A percentile compares a stretch with the other conserved stretches of the same genome.
phyloP scores from a whole-genome alignment of 768 basidiomycete species.

The Termitomyces sp. region DNA sequence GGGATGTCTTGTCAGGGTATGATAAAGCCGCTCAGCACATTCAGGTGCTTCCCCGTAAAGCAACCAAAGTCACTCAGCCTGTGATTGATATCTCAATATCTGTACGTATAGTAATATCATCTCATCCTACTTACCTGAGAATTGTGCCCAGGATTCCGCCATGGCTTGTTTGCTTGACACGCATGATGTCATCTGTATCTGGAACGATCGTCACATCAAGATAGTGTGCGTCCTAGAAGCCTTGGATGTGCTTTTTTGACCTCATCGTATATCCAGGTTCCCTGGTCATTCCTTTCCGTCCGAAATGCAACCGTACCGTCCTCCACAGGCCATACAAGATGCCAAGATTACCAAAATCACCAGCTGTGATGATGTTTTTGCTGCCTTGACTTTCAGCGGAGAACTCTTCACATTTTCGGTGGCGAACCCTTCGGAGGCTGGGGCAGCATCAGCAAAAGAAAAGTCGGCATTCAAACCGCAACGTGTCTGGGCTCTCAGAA shows the following conservation, averaged over 20 bases:
- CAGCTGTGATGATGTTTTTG: slow-evolving; percentile 74
- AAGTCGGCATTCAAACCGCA: slow-evolving; percentile 64
- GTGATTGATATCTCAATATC: slow-evolving; percentile 72
- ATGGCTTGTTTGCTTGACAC: slow-evolving; percentile 78
- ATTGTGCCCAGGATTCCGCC: slow-evolving; percentile 57
- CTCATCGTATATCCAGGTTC: slow-evolving; percentile 41
- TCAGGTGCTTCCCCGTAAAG: slow-evolving; percentile 74
- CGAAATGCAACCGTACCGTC: slow-evolving; percentile 73
- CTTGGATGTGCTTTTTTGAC: neutral
- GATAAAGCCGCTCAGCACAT: slow-evolving; percentile 68
- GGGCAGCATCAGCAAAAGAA: slow-evolving; percentile 23
- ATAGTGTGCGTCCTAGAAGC: slow-evolving; percentile 46
- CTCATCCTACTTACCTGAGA: neutral
- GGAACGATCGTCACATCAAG: slow-evolving; percentile 69
- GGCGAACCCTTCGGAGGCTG: slow-evolving; percentile 26
- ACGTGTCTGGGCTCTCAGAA: slow-evolving; percentile 84
- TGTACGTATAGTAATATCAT: slow-evolving; percentile 33
- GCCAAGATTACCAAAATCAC: slow-evolving; percentile 76
- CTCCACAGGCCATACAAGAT: slow-evolving; percentile 67
- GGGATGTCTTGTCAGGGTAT: slow-evolving; percentile 46
- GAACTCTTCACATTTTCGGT: slow-evolving; percentile 83
- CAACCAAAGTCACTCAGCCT: slow-evolving; percentile 67
- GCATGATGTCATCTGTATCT: slow-evolving; percentile 78
- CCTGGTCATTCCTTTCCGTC: slow-evolving; percentile 72
- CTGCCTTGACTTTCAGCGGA: slow-evolving; percentile 79